Conservation (phyloP, 2,329 filamentous ascomycete species). For the Pochonia chlamydosporia region DNA sequence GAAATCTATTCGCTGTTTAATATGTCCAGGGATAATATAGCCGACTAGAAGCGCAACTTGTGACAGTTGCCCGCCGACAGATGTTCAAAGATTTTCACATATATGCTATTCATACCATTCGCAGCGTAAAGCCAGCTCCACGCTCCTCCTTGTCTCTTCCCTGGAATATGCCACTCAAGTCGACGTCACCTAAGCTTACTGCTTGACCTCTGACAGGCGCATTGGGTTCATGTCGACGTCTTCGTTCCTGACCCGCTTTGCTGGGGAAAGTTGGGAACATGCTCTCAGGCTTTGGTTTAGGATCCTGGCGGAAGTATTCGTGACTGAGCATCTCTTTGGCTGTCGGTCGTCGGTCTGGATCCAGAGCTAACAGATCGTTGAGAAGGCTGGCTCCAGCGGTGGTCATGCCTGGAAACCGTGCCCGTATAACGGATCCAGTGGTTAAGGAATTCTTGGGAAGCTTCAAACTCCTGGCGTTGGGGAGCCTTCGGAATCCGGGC, state of each 20-base stretch:
- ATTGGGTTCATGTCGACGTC: constrained; percentile 67
- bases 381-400: constrained; percentile 67
- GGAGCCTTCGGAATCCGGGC: constrained; percentile 81
- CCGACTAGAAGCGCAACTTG: too few relatives aligned
- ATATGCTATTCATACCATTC: constrained; percentile 41
- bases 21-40: too few relatives aligned
- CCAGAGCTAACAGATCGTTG: constrained; percentile 62
- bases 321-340: constrained; percentile 72
- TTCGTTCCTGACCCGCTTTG: constrained; percentile 85
- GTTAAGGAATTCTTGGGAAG: constrained; percentile 47
- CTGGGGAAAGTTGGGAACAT: constrained; percentile 97
- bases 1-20: too few relatives aligned
- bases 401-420: constrained; percentile 78
- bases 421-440: constrained; percentile 55
- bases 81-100: not conserved
- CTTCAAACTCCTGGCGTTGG: constrained; percentile 76
- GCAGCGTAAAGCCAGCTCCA: constrained; percentile 60
- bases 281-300: constrained; percentile 79
- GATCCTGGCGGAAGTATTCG: constrained; percentile 82
- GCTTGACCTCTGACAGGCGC: constrained; percentile 75
- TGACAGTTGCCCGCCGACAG: not conserved
- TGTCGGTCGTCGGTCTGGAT: constrained; percentile 65
- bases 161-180: constrained; percentile 68
- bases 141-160: constrained; percentile 58
- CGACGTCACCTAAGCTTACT: constrained; percentile 47